A percentile compares a stretch with the other conserved stretches of the same genome.
phyloP scores from a whole-genome alignment of 768 basidiomycete genomes.

The Tylopilus vinaceipallidus region DNA sequence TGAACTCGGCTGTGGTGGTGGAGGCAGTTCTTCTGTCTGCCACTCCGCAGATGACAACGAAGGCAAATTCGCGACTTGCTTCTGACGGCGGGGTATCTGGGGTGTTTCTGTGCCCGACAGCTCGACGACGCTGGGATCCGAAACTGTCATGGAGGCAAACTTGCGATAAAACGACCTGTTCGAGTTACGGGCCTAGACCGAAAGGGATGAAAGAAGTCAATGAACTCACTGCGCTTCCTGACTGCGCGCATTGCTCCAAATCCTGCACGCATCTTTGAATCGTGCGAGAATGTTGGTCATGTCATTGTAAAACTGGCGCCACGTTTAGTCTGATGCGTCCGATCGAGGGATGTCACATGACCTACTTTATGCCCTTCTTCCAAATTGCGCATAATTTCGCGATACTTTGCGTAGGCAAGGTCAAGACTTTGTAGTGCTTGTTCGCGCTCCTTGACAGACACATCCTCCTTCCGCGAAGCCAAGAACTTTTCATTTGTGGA shows the following conservation, averaged over 20 bases:
- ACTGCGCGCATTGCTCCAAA: conserved; percentile 70
- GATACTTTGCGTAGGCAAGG: conserved; percentile 82
- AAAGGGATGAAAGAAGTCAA: no score
- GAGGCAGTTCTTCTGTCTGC: conserved; percentile 49
- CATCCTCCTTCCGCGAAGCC: conserved; percentile 74
- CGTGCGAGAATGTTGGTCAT: conserved; percentile 67
- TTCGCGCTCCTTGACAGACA: conserved; percentile 76
- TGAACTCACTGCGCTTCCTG: conserved; percentile 74
- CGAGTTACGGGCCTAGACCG: neutral
- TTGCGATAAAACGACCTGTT: conserved; percentile 19
- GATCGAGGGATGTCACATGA: neutral
- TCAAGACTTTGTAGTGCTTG: conserved; percentile 80
- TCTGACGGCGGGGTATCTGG: conserved; percentile 17
- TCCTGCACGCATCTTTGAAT: conserved; percentile 73
- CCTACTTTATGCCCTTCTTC: conserved; percentile 83
- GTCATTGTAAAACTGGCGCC: conserved; percentile 87
- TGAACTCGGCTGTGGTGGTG: conserved; percentile 43
- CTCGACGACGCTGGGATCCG: conserved; percentile 19
- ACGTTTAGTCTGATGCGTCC: neutral
- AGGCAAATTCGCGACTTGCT: conserved; percentile 41
- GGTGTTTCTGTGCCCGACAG: neutral
- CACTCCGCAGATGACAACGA: conserved; percentile 50
- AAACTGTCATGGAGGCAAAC: conserved; percentile 33
- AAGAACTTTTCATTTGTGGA: conserved; percentile 71
- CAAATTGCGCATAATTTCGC: conserved; percentile 79